These are phyloP conservation scores for Rubia yunnanensis DNA, from an alignment of 257 asterid species.

Conservation along the genomic window DNA sequence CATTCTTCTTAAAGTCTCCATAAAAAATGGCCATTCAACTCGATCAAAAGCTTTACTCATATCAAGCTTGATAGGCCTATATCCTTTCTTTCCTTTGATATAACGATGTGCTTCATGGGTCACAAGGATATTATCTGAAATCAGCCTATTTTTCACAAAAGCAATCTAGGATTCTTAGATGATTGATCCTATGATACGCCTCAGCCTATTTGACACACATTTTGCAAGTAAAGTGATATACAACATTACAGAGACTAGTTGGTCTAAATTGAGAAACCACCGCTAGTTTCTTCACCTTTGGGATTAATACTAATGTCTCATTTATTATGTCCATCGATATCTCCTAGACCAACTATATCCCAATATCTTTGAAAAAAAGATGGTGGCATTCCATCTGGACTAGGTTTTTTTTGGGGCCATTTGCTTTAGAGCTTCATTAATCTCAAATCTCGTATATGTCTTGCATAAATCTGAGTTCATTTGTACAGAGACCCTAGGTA, in stretches of 20 bases:
- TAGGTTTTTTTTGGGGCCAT: background rate
- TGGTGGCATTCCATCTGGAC: background rate
- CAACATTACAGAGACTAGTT: background rate
- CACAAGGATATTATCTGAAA: background rate
- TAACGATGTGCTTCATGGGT: background rate
- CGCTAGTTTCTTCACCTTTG: background rate
- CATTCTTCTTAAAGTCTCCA: background rate
- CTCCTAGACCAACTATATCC: too few relatives aligned
- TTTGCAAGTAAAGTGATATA: too few relatives aligned
- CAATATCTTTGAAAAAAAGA: too few relatives aligned
- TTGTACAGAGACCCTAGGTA: too few relatives aligned
- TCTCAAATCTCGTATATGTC: too few relatives aligned
- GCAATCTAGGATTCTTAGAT: background rate
- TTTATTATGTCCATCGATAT: background rate
- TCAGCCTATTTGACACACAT: background rate
- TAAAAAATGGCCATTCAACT: background rate
- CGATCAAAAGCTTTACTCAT: background rate
- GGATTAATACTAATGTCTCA: background rate
- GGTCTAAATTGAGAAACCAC: background rate
- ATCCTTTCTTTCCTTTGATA: background rate
- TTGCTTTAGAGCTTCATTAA: background rate
- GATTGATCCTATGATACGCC: background rate
- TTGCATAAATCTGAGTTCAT: too few relatives aligned
- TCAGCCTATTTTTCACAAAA: background rate
- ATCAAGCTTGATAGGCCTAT: background rate